phyloP scores from a whole-genome alignment of 345 rosid species.

The Lagerstroemia speciosa region DNA sequence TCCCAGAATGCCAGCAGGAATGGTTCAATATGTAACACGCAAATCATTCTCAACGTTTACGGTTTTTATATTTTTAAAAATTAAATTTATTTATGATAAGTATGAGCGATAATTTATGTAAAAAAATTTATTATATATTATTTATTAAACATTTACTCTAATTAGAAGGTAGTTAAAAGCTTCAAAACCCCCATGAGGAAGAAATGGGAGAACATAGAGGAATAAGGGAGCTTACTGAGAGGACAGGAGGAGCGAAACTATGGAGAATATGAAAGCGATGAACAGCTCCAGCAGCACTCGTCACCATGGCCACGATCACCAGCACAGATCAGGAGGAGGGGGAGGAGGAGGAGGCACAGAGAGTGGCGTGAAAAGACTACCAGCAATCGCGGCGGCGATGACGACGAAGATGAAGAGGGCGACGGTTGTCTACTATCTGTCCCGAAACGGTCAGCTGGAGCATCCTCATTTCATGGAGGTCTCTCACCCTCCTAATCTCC shows the following conservation, averaged over 20 bases:
- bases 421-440: constrained; percentile 75
- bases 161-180: no score
- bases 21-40: no score
- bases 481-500: constrained; percentile 47
- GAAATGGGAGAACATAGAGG: neutral
- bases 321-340: neutral
- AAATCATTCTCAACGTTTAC: no score
- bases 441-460: constrained; percentile 85
- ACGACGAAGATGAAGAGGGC: constrained; percentile 26
- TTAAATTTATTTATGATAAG: no score
- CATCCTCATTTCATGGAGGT: constrained; percentile 93
- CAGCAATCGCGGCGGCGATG: neutral
- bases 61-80: no score
- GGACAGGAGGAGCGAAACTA: neutral
- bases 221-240: neutral
- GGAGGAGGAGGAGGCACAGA: neutral
- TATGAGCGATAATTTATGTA: no score
- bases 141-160: no score
- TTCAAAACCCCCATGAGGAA: no score
- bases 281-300: neutral
- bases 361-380: neutral
- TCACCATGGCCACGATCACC: neutral
- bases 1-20: no score
- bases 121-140: no score
- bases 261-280: neutral